Evolutionary conservation across 2,329 filamentous ascomycete species (phyloP), one percentile per base, ranked within the genome.

Genomic region (Fusarium armeniacum): DNA sequence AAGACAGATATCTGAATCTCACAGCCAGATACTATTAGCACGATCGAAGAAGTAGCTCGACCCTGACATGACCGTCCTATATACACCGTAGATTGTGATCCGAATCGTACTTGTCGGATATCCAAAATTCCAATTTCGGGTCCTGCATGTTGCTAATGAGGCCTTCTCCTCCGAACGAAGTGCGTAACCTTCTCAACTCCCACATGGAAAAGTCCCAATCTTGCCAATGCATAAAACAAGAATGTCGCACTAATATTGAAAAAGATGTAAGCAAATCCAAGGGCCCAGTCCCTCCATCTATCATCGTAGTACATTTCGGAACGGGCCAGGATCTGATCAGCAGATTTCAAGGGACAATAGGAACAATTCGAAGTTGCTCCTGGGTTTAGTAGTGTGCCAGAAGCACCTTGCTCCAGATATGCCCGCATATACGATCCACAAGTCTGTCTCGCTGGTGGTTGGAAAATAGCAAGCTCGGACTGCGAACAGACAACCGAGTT

Each of bases 221-320:
- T 36, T 4, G 49, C 26, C 1, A 57, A 12, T 7, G 26, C n/a
- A 13, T 50, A 57, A 20, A 50, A 7, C 4, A 36, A 11, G 40
- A 57, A 57, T 4, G 53, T 22, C 28, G 53, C 44, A 32, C 11
- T 12, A 16, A 57, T 40, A n/a, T 57, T 57, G 20, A 57, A 57
- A 16, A 20, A 3, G 7, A 57, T 30, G 26, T 50, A 57, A 26
- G 33, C 53, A 33, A 57, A 57, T 6, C 53, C 33, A n/a, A 50
- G n/a, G 4, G 24, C 53, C 53, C 53, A 57, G 18, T 57, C 53
- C 20, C 16, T 28, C 53, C 53, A 57, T 57, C 53, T 50, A 20
- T 57, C 44, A 2, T 33, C 15, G 32, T 57, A 57, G 32, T 57
- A 50, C 53, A 57, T 57, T 6, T 20, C 44, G 7, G 53, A 57